Evolutionary conservation across 805 yeast species (phyloP).

Genomic region (Tetrapisispora pingtungensis): DNA sequence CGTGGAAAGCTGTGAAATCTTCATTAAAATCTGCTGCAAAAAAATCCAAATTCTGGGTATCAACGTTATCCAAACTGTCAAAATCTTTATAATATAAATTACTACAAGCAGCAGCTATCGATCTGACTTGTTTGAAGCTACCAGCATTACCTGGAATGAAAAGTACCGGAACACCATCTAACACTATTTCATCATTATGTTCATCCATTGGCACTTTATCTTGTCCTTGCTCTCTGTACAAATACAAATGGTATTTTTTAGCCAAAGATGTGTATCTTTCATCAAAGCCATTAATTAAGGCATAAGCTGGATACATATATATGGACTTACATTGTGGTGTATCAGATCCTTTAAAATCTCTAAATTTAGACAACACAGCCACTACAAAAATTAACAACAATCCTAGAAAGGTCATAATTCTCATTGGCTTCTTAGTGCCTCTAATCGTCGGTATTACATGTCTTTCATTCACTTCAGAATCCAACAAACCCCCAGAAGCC

Average conservation of each 20-base stretch:
- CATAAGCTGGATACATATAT: conserved; percentile 78
- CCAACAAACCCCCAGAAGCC: conserved; percentile 1
- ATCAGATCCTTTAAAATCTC: conserved; percentile 36
- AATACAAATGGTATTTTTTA: conserved; percentile 65
- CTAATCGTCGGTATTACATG: neutral
- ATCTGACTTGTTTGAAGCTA: conserved; percentile 76
- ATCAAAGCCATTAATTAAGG: conserved; percentile 64
- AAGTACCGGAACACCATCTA: conserved; percentile 74
- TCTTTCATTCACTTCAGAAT: neutral
- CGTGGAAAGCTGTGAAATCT: conserved; percentile 93
- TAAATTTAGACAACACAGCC: neutral
- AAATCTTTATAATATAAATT: conserved; percentile 36
- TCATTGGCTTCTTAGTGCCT: neutral
- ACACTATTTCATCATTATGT: conserved; percentile 27
- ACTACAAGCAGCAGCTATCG: conserved; percentile 80
- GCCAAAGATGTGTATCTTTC: conserved; percentile 52
- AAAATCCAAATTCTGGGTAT: conserved; percentile 55
- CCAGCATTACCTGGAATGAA: conserved; percentile 99
- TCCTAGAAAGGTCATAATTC: neutral
- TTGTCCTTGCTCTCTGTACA: conserved; percentile 75
- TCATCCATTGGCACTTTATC: conserved; percentile 43
- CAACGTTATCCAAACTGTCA: conserved; percentile 14
- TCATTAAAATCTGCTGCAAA: conserved; percentile 92
- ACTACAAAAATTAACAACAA: neutral
- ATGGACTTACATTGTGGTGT: conserved; percentile 52